Conservation (phyloP, 768 basidiomycete species). For the Termitomyces sp. region DNA sequence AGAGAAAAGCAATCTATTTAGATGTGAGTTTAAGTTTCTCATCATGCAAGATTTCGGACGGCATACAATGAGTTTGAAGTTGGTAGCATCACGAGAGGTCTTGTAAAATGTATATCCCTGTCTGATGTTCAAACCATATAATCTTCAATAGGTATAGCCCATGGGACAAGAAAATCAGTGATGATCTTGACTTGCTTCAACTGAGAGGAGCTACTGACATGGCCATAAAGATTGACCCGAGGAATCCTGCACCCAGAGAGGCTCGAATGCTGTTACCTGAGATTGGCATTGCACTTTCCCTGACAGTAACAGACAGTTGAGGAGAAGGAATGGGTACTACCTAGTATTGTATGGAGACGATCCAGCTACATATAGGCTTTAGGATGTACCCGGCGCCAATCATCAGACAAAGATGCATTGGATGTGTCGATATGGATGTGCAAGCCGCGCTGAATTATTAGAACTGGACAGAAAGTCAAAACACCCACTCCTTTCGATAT, state of each 20-base stretch:
- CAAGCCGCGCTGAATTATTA: too few species aligned
- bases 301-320: too few species aligned
- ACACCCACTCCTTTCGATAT: too few species aligned
- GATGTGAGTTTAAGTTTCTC: not conserved
- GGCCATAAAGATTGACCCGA: not conserved
- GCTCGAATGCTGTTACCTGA: not conserved
- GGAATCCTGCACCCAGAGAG: not conserved
- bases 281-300: not conserved
- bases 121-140: not conserved
- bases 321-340: not conserved
- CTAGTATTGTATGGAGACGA: too few species aligned
- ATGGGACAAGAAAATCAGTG: not conserved
- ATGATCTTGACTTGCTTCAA: not conserved
- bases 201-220: not conserved
- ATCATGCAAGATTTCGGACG: not conserved
- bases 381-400: too few species aligned
- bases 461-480: too few species aligned
- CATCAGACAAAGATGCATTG: too few species aligned
- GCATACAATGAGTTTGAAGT: not conserved
- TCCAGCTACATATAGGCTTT: too few species aligned
- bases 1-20: not conserved
- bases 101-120: conserved; percentile 3
- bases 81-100: not conserved
- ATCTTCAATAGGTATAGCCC: not conserved
- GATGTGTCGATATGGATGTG: too few species aligned